Evolutionary conservation across 176 grass and related monocot species (phyloP).

Genomic region (bread wheat (Triticum aestivum)): DNA sequence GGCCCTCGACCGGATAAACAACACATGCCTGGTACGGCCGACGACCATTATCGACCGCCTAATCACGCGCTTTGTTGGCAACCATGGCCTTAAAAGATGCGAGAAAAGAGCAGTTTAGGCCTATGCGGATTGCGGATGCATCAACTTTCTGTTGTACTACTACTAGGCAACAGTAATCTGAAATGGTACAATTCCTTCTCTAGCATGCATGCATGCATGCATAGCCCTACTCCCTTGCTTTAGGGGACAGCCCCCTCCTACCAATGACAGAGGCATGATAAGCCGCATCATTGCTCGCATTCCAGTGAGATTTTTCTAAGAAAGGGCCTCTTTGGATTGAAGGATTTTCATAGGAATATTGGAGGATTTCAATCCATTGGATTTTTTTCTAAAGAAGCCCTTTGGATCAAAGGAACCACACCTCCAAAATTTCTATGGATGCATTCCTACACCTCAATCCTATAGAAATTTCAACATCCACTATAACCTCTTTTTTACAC

Average conservation of each 20-base stretch:
- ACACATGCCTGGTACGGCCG: slow-evolving; percentile 10
- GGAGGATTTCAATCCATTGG: no score
- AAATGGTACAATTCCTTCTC: slow-evolving; percentile 29
- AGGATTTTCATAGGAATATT: no score
- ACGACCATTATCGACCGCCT: background rate
- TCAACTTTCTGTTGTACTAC: background rate
- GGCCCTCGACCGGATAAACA: background rate
- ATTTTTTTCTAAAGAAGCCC: no score
- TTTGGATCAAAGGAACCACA: no score
- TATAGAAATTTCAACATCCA: no score
- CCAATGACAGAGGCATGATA: slow-evolving; percentile 20
- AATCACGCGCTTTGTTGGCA: background rate
- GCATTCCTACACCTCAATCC: no score
- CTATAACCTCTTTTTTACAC: no score
- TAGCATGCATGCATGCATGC: background rate
- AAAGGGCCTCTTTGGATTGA: no score
- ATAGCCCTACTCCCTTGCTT: slow-evolving; percentile 24
- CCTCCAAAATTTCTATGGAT: no score
- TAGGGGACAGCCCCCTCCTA: slow-evolving; percentile 32
- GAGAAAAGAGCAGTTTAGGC: slow-evolving; percentile 6
- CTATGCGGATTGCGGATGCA: background rate
- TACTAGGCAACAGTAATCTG: slow-evolving; percentile 33
- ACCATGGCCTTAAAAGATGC: slow-evolving; percentile 24
- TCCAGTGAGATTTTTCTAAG: background rate
- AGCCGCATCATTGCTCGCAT: background rate